Evolutionary conservation across 495 filamentous ascomycete genomes (phyloP).

Genomic region (Aspergillus nanangensis): DNA sequence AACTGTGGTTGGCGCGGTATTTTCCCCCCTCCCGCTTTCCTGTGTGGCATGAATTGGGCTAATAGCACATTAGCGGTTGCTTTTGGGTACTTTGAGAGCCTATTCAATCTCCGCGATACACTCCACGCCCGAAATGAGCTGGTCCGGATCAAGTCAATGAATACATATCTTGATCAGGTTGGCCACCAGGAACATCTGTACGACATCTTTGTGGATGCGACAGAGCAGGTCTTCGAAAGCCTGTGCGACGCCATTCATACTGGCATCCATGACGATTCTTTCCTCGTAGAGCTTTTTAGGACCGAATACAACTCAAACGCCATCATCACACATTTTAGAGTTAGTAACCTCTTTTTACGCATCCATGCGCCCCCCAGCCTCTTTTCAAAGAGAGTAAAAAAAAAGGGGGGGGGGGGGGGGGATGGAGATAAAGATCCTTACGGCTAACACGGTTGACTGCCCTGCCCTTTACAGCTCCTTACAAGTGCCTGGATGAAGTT

Average conservation of each 20-base stretch:
- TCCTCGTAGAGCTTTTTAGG: slow-evolving; percentile 75
- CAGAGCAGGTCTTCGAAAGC: slow-evolving; percentile 56
- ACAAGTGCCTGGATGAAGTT: slow-evolving; percentile 85
- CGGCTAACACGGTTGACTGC: slow-evolving; percentile 10
- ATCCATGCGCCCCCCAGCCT: background rate
- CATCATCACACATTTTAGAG: slow-evolving; percentile 71
- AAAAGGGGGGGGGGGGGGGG: too few species aligned
- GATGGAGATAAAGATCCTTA: too few species aligned
- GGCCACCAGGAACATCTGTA: slow-evolving; percentile 64
- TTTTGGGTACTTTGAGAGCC: slow-evolving; percentile 86
- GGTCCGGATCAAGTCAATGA: slow-evolving; percentile 65
- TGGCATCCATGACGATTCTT: slow-evolving; percentile 53
- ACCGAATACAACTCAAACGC: slow-evolving; percentile 57
- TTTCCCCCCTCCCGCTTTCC: slow-evolving; percentile 16
- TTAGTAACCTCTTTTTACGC: slow-evolving; percentile 23
- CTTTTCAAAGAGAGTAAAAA: too few species aligned
- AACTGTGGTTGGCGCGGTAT: slow-evolving; percentile 98
- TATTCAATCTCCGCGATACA: slow-evolving; percentile 62
- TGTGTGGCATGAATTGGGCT: slow-evolving; percentile 3
- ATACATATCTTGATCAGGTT: slow-evolving; percentile 63
- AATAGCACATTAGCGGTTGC: slow-evolving; percentile 65
- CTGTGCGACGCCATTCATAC: slow-evolving; percentile 48
- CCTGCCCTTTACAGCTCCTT: slow-evolving; percentile 52
- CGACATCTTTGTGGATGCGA: slow-evolving; percentile 80
- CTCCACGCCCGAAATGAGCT: slow-evolving; percentile 63